Evolutionary conservation across 208 protist genomes (phyloP).

Genomic region (Blechomonas ayalai): DNA sequence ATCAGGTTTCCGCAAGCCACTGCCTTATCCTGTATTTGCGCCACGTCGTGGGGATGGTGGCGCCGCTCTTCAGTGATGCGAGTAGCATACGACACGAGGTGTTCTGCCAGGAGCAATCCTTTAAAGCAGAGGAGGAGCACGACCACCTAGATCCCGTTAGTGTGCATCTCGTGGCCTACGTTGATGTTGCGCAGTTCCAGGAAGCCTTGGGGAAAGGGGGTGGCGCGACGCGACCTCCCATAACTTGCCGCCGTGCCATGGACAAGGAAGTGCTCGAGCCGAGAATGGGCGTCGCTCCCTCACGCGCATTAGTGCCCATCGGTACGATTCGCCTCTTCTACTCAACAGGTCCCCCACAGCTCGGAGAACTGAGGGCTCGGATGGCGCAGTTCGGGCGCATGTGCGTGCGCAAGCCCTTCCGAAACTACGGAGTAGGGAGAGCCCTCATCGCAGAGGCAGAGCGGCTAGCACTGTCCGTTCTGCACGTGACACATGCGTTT

Average conservation of each 20-base stretch:
- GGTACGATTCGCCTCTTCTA: conserved; percentile 20
- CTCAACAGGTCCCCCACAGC: conserved; percentile 10
- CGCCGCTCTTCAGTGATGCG: conserved; percentile 15
- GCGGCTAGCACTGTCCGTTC: conserved; percentile 19
- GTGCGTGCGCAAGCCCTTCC: conserved; percentile 22
- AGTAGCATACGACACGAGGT: conserved; percentile 12
- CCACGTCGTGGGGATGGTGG: background rate
- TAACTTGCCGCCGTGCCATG: conserved; percentile 17
- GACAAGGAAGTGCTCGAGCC: conserved; percentile 12
- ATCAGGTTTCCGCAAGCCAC: too few relatives aligned
- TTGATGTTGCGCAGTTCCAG: conserved; percentile 20
- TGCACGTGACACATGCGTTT: conserved; percentile 23
- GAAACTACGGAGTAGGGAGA: conserved; percentile 16
- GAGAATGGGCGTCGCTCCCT: background rate
- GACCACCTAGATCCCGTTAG: conserved; percentile 27
- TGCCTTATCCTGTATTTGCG: too few relatives aligned
- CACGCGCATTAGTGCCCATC: conserved; percentile 10
- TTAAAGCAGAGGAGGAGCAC: conserved; percentile 6
- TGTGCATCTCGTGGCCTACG: conserved; percentile 39
- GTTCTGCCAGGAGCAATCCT: conserved; percentile 15
- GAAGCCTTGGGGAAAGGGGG: conserved; percentile 16
- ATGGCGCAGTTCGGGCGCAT: conserved; percentile 31
- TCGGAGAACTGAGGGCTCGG: conserved; percentile 20
- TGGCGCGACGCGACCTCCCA: conserved; percentile 12
- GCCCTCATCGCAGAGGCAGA: conserved; percentile 29